phyloP scores from a whole-genome alignment of 352 stramenopile genomes.

The Phytophthora fragariaefolia region DNA sequence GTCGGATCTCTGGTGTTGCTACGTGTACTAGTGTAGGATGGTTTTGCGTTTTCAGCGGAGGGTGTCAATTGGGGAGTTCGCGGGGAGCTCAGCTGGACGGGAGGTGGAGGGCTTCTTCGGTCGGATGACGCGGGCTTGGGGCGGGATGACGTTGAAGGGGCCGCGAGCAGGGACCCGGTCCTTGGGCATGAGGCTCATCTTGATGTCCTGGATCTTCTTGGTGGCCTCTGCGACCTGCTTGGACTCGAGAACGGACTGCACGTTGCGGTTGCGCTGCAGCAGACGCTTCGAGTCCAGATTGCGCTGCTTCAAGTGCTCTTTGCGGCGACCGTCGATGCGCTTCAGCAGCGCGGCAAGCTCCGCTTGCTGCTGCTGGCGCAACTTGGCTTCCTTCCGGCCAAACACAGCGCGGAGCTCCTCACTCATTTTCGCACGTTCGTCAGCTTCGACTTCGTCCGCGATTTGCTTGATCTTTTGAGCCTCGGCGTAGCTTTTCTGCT shows the following conservation, averaged over 20 bases:
- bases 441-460: conserved; percentile 93
- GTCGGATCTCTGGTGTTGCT: too few species aligned
- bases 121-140: conserved; percentile 77
- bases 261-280: conserved; percentile 96
- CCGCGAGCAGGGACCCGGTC: conserved; percentile 54
- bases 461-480: conserved; percentile 96
- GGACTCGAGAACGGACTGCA: conserved; percentile 92
- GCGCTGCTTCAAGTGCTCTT: conserved; percentile 94
- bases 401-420: conserved; percentile 82
- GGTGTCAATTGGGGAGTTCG: conserved; percentile 29
- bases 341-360: conserved; percentile 95
- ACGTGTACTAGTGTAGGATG: too few species aligned
- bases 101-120: conserved; percentile 68
- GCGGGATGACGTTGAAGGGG: conserved; percentile 75
- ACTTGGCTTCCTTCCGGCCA: conserved; percentile 88
- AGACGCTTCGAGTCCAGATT: conserved; percentile 94
- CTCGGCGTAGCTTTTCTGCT: conserved; percentile 94
- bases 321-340: conserved; percentile 92
- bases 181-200: conserved; percentile 78
- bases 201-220: conserved; percentile 83
- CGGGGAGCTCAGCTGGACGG: conserved; percentile 26
- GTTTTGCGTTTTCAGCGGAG: conserved; percentile 35
- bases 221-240: conserved; percentile 90
- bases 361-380: conserved; percentile 92
- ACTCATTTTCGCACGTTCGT: conserved; percentile 91